phyloP scores from a whole-genome alignment of 257 asterid species.

The Plantago major region DNA sequence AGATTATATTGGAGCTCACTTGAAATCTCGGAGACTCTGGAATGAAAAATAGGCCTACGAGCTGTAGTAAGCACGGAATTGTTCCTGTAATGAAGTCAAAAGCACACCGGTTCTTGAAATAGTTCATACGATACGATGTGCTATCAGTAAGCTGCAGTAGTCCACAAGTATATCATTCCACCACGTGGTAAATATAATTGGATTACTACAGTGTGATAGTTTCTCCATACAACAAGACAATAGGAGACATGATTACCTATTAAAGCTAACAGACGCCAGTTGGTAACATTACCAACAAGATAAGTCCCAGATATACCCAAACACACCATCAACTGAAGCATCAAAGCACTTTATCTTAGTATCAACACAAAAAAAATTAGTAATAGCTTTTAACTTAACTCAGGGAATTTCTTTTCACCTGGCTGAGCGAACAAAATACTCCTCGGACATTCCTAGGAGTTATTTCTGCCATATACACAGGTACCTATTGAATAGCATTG shows the following conservation, averaged over 20 bases:
- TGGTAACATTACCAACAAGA: conserved; percentile 61
- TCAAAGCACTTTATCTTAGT: conserved; percentile 20
- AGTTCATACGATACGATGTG: no score
- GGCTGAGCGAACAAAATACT: conserved; percentile 71
- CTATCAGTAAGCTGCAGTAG: no score
- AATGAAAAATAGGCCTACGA: conserved; percentile 57
- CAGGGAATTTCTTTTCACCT: conserved; percentile 33
- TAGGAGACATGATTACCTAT: conserved; percentile 38
- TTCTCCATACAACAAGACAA: neutral
- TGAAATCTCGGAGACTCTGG: conserved; percentile 98
- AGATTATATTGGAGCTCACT: conserved; percentile 33
- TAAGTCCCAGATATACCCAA: conserved; percentile 64
- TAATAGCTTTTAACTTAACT: conserved; percentile 1
- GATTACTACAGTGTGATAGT: no score
- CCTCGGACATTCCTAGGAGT: conserved; percentile 87
- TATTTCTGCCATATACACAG: conserved; percentile 85
- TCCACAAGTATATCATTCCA: no score
- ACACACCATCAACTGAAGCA: conserved; percentile 76
- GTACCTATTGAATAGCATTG: conserved; percentile 50
- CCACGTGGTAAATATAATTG: no score
- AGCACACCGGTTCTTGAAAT: no score
- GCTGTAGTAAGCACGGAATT: conserved; percentile 69
- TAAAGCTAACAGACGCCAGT: conserved; percentile 80
- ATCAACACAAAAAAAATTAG: neutral
- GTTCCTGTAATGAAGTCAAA: conserved; percentile 49